Evolutionary conservation across 257 asterid species (phyloP).

Genomic region (Ilex aquifolium): DNA sequence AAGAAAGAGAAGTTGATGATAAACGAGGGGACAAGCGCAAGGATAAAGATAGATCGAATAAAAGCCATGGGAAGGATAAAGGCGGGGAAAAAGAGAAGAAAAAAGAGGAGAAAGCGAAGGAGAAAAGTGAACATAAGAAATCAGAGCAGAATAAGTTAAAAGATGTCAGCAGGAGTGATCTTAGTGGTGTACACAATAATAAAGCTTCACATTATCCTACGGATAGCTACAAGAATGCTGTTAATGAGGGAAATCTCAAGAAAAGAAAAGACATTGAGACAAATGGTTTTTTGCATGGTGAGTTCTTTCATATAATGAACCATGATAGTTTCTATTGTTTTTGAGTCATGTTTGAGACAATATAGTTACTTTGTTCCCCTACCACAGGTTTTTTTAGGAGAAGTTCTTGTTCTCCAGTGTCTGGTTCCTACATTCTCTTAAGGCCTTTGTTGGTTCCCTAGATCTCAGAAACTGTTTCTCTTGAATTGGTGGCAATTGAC

Average conservation of each 20-base stretch:
- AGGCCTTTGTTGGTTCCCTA: neutral
- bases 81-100: slow-evolving; percentile 7
- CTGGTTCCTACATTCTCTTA: too few species aligned
- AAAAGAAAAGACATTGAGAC: slow-evolving; percentile 45
- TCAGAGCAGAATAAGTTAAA: slow-evolving; percentile 23
- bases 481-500: neutral
- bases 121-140: slow-evolving; percentile 33
- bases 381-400: neutral
- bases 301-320: slow-evolving; percentile 25
- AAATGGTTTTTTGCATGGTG: slow-evolving; percentile 74
- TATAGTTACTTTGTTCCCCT: neutral
- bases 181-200: slow-evolving; percentile 23
- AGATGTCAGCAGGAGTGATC: slow-evolving; percentile 23
- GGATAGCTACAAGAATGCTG: slow-evolving; percentile 26
- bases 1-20: slow-evolving; percentile 31
- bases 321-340: neutral
- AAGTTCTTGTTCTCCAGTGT: neutral
- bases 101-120: slow-evolving; percentile 24
- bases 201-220: slow-evolving; percentile 16
- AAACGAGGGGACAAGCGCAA: slow-evolving; percentile 36
- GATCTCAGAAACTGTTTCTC: neutral
- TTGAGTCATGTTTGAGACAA: neutral
- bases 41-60: slow-evolving; percentile 29
- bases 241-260: slow-evolving; percentile 36
- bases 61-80: slow-evolving; percentile 12